Percentiles rank a stretch among this genome's conserved stretches.
Conservation (phyloP, 1,139 yeast species). For the Debaryomyces sp. region DNA sequence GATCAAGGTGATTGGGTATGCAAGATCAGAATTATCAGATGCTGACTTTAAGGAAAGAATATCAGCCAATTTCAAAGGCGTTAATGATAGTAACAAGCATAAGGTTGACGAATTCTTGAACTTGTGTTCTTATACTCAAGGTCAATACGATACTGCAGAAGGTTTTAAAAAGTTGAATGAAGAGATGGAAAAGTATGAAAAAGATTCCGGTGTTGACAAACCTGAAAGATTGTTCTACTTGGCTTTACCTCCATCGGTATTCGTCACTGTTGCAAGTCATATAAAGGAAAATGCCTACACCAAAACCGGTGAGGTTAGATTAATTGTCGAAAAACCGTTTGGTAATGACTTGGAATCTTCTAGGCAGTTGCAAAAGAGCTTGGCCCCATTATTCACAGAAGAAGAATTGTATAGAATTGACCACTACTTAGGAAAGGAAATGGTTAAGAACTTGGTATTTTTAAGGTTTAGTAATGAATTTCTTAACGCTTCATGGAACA, state of each 20-base stretch:
- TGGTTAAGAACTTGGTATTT: constrained; percentile 91
- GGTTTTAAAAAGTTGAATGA: constrained; percentile 65
- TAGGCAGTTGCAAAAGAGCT: constrained; percentile 69
- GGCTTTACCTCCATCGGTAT: constrained; percentile 94
- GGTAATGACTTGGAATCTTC: constrained; percentile 88
- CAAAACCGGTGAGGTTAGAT: constrained; percentile 67
- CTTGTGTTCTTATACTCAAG: constrained; percentile 68
- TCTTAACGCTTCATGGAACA: constrained; percentile 85
- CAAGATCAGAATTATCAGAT: constrained; percentile 72
- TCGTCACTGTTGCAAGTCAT: constrained; percentile 74
- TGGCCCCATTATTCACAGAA: constrained; percentile 87
- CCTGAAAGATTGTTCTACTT: constrained; percentile 84
- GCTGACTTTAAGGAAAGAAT: constrained; percentile 72
- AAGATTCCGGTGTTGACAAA: constrained; percentile 40
- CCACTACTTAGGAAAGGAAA: constrained; percentile 95
- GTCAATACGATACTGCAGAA: constrained; percentile 77
- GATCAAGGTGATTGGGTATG: constrained; percentile 85
- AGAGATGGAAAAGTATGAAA: constrained; percentile 62
- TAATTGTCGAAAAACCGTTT: constrained; percentile 96
- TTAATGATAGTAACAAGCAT: constrained; percentile 45
- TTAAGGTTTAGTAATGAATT: constrained; percentile 89
- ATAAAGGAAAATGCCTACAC: constrained; percentile 74
- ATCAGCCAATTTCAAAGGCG: constrained; percentile 61
- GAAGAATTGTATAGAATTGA: constrained; percentile 94
- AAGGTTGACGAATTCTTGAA: constrained; percentile 66